Base-by-base conservation (phyloP, 306 rosid genomes). In the Rosa persica region DNA sequence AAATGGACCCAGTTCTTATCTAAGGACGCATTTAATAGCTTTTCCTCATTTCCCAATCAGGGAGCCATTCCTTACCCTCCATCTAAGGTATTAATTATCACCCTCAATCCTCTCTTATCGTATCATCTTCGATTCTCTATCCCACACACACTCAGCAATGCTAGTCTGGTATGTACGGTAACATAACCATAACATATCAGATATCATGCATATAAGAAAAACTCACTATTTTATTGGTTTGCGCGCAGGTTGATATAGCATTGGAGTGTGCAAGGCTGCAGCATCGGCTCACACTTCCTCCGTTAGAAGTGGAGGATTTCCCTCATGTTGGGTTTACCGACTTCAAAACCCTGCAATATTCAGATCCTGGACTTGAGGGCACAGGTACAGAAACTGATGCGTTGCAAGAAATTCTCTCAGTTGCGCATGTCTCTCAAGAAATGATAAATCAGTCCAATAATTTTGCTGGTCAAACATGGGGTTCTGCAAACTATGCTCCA, bases 261-360 rank as follows among this genome's bases (percentile, higher is more conserved):
- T 71, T 90, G 69, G 97, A 94, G 87, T 92, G 96, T 75, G 98
- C 98, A 85, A 88, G 98, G 89, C 79, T 92, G 88, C 96, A 92
- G 52, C 93, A 90, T 64, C 86, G 95, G 81, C 86, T 92, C 78
- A 16, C 85, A 58, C 81, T 90, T 89, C 97, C 98, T 27, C 89
- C 97, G 13, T 82, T 92, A 81, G 96, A 88, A 85, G 91, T 89
- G 66, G 89, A 86, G 73, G 93, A 89, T 70, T 92, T 87, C 76
- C 88, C 93, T 72, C 96, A 86, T 73, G 83, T 73, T 25, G 87
- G 86, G 77, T 67, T 72, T 67, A 80, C 84, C 47, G 87, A 94
- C 82, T 75, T 79, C 74, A 90, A 78, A 70, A 81, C 77, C 87
- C 39, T 81, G 76, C 93, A 89, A 22, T 60, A 84, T 27, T 64